phyloP scores from a whole-genome alignment of 768 basidiomycete genomes.

The Psilocybe azurescens region DNA sequence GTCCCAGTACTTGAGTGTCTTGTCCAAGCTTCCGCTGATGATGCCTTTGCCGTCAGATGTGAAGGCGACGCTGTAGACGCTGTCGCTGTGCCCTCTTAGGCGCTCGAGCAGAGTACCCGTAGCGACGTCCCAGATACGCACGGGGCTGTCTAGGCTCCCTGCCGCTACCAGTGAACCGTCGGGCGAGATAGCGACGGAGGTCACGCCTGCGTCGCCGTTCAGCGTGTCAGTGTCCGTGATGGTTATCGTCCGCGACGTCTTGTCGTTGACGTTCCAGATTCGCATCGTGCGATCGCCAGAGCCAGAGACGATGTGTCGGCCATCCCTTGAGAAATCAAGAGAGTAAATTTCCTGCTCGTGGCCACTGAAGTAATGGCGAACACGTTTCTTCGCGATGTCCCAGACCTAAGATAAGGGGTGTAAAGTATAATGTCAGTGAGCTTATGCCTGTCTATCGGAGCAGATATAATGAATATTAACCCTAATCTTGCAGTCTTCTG shows the following conservation, averaged over 20 bases:
- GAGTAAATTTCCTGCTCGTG: conserved; percentile 94
- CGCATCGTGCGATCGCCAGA: conserved; percentile 70
- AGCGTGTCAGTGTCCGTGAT: conserved; percentile 52
- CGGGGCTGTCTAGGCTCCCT: conserved; percentile 74
- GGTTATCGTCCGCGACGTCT: conserved; percentile 43
- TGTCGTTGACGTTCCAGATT: conserved; percentile 48
- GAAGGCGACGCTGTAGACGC: conserved; percentile 90
- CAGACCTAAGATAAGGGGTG: conserved; percentile 64
- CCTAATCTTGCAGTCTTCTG: conserved; percentile 92
- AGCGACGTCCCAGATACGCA: conserved; percentile 82
- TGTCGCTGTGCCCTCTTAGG: conserved; percentile 80
- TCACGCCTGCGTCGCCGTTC: conserved; percentile 65
- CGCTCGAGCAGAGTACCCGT: conserved; percentile 73
- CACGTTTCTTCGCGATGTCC: conserved; percentile 81
- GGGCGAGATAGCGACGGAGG: conserved; percentile 80
- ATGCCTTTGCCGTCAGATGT: conserved; percentile 90
- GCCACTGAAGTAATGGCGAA: conserved; percentile 77
- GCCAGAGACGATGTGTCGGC: conserved; percentile 86
- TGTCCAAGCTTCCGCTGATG: conserved; percentile 90
- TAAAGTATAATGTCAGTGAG: conserved; percentile 4
- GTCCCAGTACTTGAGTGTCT: conserved; percentile 88
- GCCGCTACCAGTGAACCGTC: conserved; percentile 70
- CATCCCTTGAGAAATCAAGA: conserved; percentile 86
- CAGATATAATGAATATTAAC: conserved; percentile 42
- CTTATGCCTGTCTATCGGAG: background rate